phyloP scores from a whole-genome alignment of 2,329 filamentous ascomycete genomes.

The Whalleya microplaca region DNA sequence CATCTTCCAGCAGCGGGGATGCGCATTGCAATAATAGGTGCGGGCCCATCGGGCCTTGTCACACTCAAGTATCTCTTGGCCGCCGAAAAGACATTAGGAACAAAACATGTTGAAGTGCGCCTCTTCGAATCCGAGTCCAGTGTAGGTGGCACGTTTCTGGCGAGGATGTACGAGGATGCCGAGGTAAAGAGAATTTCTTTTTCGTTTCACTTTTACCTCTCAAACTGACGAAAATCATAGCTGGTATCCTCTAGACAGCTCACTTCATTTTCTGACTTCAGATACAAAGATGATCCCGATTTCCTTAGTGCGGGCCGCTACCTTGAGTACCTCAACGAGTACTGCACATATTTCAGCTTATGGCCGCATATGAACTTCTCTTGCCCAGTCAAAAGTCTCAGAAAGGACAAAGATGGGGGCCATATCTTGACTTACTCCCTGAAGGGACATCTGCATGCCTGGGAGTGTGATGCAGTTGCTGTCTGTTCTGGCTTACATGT shows the following conservation, averaged over 20 bases:
- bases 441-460: constrained; percentile 20
- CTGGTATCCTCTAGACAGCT: constrained; percentile 50
- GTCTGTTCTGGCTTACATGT: constrained; percentile 51
- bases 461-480: constrained; percentile 50
- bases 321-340: constrained; percentile 47
- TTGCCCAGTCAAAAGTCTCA: constrained; percentile 37
- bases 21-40: constrained; percentile 44
- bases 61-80: constrained; percentile 44
- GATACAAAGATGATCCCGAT: constrained; percentile 45
- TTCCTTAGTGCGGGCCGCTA: constrained; percentile 48
- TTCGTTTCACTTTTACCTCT: not conserved
- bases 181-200: constrained; percentile 34
- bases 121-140: constrained; percentile 46
- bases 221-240: constrained; percentile 20
- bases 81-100: constrained; percentile 36
- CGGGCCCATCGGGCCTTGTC: constrained; percentile 42
- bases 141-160: constrained; percentile 48
- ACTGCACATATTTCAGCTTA: constrained; percentile 44
- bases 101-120: constrained; percentile 43
- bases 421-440: constrained; percentile 27
- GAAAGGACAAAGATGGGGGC: constrained; percentile 15
- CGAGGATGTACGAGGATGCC: constrained; percentile 48
- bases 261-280: constrained; percentile 50
- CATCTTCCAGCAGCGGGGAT: constrained; percentile 13
- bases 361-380: constrained; percentile 41